Base-by-base conservation (phyloP, 1,284 basidiomycete species). In the Ustanciosporium gigantosporum region DNA sequence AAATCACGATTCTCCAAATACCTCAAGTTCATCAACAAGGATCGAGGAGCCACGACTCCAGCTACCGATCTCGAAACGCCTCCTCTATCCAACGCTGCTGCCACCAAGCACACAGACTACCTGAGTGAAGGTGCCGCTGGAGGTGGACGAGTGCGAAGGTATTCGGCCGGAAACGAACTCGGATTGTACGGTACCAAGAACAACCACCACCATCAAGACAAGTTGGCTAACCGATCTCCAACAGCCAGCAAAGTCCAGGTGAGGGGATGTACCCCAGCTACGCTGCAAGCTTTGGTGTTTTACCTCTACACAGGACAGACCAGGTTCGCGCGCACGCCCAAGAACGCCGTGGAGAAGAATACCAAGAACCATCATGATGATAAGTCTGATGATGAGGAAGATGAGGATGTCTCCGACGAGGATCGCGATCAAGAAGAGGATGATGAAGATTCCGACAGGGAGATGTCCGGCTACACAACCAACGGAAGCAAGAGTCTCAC, bases 221-320 rank as follows among this genome's bases (percentile, higher is more conserved):
- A n/a, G n/a, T n/a, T n/a, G n/a, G n/a, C n/a, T n/a, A n/a, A n/a
- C n/a, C n/a, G n/a, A n/a, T n/a, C n/a, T n/a, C n/a, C n/a, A n/a
- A n/a, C n/a, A n/a, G n/a, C n/a, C n/a, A n/a, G n/a, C n/a, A n/a
- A n/a, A n/a, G 48, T 66, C 14, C 41, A 32, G 19, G 55, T 69
- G 27, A 52, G 36, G 11, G 66, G 66, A 15, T 61, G 57, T 23
- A 56, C 66, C 19, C 45, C 66, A 20, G 57, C 62, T 24, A 59
- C 66, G 27, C 47, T 69, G n/a, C 66, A 69, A 32, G 66, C 66
- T 14, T 48, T 69, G 15, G 19, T 69, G 15, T 69, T 69, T 37
- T 69, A 69, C 43, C 51, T 69, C 19, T 69, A 69, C 59, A 69
- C 66, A n/a, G 65, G 59, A 15, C 66, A 69, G 21, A 58, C 47